A percentile compares a stretch with the other conserved stretches of the same genome.
phyloP scores from a whole-genome alignment of 306 rosid species.

The Cajanus cajan region DNA sequence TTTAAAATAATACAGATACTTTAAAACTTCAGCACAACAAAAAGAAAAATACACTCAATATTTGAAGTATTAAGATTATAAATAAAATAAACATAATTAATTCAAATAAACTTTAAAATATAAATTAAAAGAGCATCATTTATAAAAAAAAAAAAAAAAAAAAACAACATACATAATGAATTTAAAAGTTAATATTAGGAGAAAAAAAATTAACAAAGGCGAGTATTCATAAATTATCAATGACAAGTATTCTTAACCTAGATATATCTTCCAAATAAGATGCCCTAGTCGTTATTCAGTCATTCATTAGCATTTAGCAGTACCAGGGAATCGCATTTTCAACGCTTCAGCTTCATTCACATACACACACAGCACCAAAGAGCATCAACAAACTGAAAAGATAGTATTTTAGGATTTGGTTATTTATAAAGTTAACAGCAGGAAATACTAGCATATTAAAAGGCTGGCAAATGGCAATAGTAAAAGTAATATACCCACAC shows the following conservation, averaged over 20 bases:
- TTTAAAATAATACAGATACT: too few species aligned
- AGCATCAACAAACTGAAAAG: not conserved
- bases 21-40: too few species aligned
- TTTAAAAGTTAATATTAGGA: not conserved
- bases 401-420: slow-evolving; percentile 7
- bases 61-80: not conserved
- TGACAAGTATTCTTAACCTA: not conserved
- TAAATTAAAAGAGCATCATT: too few species aligned
- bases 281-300: too few species aligned
- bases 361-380: not conserved
- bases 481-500: not conserved
- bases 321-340: slow-evolving; percentile 8
- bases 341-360: not conserved
- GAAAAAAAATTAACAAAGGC: not conserved
- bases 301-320: not conserved
- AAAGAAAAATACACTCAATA: too few species aligned
- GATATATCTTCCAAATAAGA: not conserved
- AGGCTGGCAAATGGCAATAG: not conserved
- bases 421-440: not conserved
- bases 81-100: too few species aligned
- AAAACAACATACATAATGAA: not conserved
- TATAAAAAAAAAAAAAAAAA: not conserved
- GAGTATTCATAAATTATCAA: too few species aligned
- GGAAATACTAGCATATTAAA: slow-evolving; percentile 3
- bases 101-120: too few species aligned